phyloP scores from a whole-genome alignment of 208 protist genomes.

The Leptomonas pyrrhocoris region DNA sequence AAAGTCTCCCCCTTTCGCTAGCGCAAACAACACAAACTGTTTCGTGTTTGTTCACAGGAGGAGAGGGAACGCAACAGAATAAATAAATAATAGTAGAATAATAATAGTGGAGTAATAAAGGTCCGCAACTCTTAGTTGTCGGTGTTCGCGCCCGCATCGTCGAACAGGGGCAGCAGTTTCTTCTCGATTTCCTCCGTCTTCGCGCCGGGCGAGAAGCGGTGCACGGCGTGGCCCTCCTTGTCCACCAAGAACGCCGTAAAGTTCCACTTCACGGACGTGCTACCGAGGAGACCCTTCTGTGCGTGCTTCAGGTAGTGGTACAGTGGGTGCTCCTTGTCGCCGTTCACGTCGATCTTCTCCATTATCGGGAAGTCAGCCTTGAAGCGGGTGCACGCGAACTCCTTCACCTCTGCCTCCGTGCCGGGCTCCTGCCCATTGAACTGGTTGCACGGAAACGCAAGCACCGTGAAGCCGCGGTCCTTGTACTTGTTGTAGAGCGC shows the following conservation, averaged over 20 bases:
- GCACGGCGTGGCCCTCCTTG: slow-evolving; percentile 59
- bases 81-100: no score
- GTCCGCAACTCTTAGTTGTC: no score
- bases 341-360: slow-evolving; percentile 92
- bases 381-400: slow-evolving; percentile 63
- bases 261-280: slow-evolving; percentile 91
- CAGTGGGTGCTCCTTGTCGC: slow-evolving; percentile 68
- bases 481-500: slow-evolving; percentile 90
- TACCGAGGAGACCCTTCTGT: slow-evolving; percentile 63
- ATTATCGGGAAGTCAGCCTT: slow-evolving; percentile 83
- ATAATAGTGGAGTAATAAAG: no score
- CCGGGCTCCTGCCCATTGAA: slow-evolving; percentile 87
- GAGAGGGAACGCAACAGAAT: no score
- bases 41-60: no score
- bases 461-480: slow-evolving; percentile 81
- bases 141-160: no score
- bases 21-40: no score
- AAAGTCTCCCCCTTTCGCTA: no score
- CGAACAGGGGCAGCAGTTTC: slow-evolving; percentile 61
- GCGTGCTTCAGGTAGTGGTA: slow-evolving; percentile 82
- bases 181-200: slow-evolving; percentile 58
- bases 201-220: slow-evolving; percentile 75
- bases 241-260: slow-evolving; percentile 93
- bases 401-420: slow-evolving; percentile 70
- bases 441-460: slow-evolving; percentile 94